These are phyloP conservation scores for Lipomyces sp. DNA, from an alignment of 805 yeast species.

Conservation along the genomic window DNA sequence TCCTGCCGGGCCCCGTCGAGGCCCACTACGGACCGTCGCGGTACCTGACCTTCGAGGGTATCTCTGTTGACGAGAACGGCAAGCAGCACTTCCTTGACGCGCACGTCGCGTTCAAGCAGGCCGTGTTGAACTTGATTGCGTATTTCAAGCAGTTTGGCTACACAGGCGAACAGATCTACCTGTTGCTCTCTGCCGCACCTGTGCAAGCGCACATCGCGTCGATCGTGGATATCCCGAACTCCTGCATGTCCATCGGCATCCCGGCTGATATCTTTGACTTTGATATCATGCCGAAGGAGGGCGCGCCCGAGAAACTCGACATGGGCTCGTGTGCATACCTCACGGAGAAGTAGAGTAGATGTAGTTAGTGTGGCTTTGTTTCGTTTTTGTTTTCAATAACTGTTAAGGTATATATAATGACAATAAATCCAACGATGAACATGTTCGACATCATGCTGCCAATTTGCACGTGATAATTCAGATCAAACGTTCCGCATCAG, in stretches of 20 bases:
- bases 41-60: slow-evolving; percentile 52
- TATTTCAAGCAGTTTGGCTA: slow-evolving; percentile 51
- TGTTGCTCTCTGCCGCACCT: slow-evolving; percentile 49
- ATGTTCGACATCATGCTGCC: too few relatives aligned
- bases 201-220: slow-evolving; percentile 53
- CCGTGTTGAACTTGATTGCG: slow-evolving; percentile 50
- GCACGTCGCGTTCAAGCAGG: slow-evolving; percentile 50
- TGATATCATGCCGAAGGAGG: slow-evolving; percentile 36
- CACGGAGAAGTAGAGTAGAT: too few relatives aligned
- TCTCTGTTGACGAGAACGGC: slow-evolving; percentile 51
- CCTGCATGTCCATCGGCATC: slow-evolving; percentile 50
- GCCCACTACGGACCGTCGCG: slow-evolving; percentile 50
- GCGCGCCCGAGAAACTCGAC: not conserved
- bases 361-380: too few relatives aligned
- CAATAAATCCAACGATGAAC: too few relatives aligned
- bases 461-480: too few relatives aligned
- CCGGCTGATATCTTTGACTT: slow-evolving; percentile 54
- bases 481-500: too few relatives aligned
- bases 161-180: slow-evolving; percentile 50
- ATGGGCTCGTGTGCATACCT: too few relatives aligned
- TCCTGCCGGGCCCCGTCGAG: slow-evolving; percentile 49
- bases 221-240: slow-evolving; percentile 52
- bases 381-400: too few relatives aligned
- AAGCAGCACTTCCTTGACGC: slow-evolving; percentile 47
- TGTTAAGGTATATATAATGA: too few relatives aligned